Conservation (phyloP, 164 flowering plant genomes). For the Buxus sempervirens region DNA sequence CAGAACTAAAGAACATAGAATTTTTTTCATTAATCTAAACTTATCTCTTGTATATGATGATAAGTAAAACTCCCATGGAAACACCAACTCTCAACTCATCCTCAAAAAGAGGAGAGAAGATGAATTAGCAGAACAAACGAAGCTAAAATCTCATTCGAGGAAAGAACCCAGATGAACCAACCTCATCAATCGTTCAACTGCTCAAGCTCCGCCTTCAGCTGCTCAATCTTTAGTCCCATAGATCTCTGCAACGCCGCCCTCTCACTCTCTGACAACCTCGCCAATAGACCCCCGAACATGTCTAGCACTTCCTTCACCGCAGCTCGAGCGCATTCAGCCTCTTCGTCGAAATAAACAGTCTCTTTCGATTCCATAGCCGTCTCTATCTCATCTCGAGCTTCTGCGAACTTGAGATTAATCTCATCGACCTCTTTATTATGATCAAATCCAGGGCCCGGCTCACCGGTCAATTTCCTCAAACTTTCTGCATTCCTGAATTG, state of each 20-base stretch:
- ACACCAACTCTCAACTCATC: not conserved
- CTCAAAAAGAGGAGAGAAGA: not conserved
- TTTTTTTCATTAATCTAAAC: too few relatives aligned
- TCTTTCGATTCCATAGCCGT: conserved; percentile 89
- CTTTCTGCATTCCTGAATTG: conserved; percentile 7
- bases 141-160: conserved; percentile 1
- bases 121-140: not conserved
- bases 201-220: conserved; percentile 85
- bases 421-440: conserved; percentile 59
- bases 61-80: not conserved
- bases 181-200: conserved; percentile 69
- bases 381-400: conserved; percentile 97
- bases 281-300: conserved; percentile 52
- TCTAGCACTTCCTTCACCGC: conserved; percentile 73
- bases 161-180: conserved; percentile 12
- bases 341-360: conserved; percentile 89
- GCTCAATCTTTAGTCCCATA: conserved; percentile 96
- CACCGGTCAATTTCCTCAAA: conserved; percentile 29
- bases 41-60: too few relatives aligned
- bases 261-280: conserved; percentile 50
- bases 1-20: too few relatives aligned
- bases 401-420: conserved; percentile 88
- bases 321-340: conserved; percentile 69
- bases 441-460: conserved; percentile 28
- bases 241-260: conserved; percentile 63